Evolutionary conservation across 495 filamentous ascomycete species (phyloP).

Genomic region (Daldinia childiae): DNA sequence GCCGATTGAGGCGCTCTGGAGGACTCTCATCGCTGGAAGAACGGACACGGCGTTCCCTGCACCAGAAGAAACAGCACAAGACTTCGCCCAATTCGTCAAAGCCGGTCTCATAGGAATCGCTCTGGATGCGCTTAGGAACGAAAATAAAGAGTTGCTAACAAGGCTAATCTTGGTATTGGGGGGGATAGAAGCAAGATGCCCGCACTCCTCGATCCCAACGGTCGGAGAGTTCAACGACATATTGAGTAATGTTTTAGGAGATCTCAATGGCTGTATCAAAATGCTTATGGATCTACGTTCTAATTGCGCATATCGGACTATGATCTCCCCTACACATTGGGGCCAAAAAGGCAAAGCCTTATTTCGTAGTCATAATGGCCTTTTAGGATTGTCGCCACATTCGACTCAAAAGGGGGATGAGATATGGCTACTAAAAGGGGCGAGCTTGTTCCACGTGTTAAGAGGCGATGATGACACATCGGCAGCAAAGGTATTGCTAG

Average conservation of each 20-base stretch:
- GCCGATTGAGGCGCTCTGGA: conserved; percentile 33
- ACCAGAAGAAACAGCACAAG: conserved; percentile 13
- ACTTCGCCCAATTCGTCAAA: conserved; percentile 26
- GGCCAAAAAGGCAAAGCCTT: conserved; percentile 25
- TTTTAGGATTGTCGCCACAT: conserved; percentile 22
- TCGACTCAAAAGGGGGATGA: conserved; percentile 31
- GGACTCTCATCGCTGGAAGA: conserved; percentile 27
- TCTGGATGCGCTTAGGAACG: conserved; percentile 10
- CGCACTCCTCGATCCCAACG: conserved; percentile 22
- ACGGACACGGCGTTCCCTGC: conserved; percentile 30
- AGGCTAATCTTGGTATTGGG: not conserved
- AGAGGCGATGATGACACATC: not conserved
- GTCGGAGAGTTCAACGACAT: conserved; percentile 12
- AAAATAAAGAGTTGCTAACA: not conserved
- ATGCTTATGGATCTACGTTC: conserved; percentile 17
- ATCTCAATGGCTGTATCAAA: conserved; percentile 15
- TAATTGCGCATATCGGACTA: conserved; percentile 12
- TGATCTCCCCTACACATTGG: conserved; percentile 32
- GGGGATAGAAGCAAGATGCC: conserved; percentile 16
- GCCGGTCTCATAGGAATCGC: conserved; percentile 28
- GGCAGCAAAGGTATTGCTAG: conserved; percentile 7
- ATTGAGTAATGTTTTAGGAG: conserved; percentile 10
- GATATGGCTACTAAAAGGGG: conserved; percentile 36
- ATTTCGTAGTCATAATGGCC: conserved; percentile 16
- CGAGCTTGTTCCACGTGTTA: conserved; percentile 23